Conservation (phyloP, 345 rosid species). For the Euphorbia lathyris region DNA sequence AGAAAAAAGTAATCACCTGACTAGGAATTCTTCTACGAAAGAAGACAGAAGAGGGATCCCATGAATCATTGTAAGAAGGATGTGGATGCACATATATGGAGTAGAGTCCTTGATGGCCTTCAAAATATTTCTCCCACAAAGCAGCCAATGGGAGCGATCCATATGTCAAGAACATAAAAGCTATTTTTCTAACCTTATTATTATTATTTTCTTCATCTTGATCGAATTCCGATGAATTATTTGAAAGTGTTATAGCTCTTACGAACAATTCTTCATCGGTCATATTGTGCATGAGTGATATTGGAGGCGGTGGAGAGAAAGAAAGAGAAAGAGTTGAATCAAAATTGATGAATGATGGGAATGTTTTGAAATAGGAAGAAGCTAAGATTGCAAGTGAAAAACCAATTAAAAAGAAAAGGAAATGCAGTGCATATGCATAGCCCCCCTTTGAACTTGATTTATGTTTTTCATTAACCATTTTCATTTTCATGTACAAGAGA, state of each 20-base stretch:
- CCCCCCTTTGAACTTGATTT: slow-evolving; percentile 22
- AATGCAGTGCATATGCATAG: slow-evolving; percentile 15
- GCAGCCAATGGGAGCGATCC: slow-evolving; percentile 21
- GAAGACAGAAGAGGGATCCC: slow-evolving; percentile 13
- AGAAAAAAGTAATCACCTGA: not conserved
- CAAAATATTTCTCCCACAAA: slow-evolving; percentile 23
- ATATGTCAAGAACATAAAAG: slow-evolving; percentile 19
- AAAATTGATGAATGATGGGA: slow-evolving; percentile 1
- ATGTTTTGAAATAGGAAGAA: slow-evolving; percentile 32
- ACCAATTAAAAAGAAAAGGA: slow-evolving; percentile 37
- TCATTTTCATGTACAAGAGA: no score
- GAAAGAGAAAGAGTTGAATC: no score
- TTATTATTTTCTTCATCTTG: no score
- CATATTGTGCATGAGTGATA: slow-evolving; percentile 20
- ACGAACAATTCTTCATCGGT: slow-evolving; percentile 15
- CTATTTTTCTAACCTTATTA: not conserved
- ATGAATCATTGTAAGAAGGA: slow-evolving; percentile 4
- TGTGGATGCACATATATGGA: slow-evolving; percentile 17
- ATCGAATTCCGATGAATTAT: not conserved
- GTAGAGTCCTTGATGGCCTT: slow-evolving; percentile 17
- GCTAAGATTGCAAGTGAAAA: slow-evolving; percentile 40
- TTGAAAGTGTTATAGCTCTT: slow-evolving; percentile 9
- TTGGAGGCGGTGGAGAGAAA: not conserved
- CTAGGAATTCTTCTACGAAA: slow-evolving; percentile 21
- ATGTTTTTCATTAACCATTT: slow-evolving; percentile 17